Conservation (phyloP, 768 basidiomycete species). For the Leccinum sublutescens region DNA sequence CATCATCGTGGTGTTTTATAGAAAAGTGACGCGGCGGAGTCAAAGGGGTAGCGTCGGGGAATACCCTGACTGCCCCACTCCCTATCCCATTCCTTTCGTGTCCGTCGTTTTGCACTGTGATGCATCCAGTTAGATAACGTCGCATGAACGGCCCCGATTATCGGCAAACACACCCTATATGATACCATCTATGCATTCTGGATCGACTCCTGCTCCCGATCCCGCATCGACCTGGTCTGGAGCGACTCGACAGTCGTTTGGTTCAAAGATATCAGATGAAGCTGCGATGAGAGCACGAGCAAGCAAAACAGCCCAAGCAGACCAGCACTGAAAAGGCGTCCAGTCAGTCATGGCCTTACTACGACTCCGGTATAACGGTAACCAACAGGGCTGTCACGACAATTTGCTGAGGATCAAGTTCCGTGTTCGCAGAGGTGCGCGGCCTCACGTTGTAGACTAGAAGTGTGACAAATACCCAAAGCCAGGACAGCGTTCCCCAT, state of each 20-base stretch:
- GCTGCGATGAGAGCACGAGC: constrained; percentile 56
- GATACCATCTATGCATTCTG: constrained; percentile 53
- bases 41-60: no score
- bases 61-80: constrained; percentile 93
- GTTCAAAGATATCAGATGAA: constrained; percentile 57
- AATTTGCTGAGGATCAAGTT: constrained; percentile 65
- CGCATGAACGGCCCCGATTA: neutral
- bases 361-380: neutral
- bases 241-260: constrained; percentile 84
- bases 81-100: constrained; percentile 56
- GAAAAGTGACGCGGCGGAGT: no score
- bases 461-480: constrained; percentile 63
- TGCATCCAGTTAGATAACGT: neutral
- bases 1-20: no score
- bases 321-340: constrained; percentile 47
- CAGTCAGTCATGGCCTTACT: constrained; percentile 9
- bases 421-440: constrained; percentile 15
- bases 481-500: constrained; percentile 57
- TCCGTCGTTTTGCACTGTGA: constrained; percentile 50
- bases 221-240: constrained; percentile 52
- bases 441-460: constrained; percentile 49
- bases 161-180: constrained; percentile 45
- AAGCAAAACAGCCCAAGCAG: constrained; percentile 72
- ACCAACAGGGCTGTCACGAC: constrained; percentile 74
- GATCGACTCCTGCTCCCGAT: constrained; percentile 52